phyloP scores from a whole-genome alignment of 257 asterid species.

The Jacaranda mimosifolia region DNA sequence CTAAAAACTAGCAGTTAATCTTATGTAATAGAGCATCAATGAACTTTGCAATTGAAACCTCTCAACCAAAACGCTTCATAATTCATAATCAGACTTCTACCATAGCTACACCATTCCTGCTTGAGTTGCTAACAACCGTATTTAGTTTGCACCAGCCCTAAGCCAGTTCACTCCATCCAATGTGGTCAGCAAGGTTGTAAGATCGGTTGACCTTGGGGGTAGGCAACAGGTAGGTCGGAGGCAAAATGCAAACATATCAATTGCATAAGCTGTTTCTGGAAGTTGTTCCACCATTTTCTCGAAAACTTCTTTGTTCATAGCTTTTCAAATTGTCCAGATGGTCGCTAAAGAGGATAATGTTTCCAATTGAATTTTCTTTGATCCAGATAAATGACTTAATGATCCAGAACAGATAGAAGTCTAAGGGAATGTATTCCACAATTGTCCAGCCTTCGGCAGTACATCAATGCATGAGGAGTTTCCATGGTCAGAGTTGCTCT shows the following conservation, averaged over 20 bases:
- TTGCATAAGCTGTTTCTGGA: neutral
- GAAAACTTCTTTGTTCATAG: neutral
- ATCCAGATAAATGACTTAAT: neutral
- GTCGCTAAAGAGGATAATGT: neutral
- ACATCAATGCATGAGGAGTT: too few relatives aligned
- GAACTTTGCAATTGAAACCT: constrained; percentile 7
- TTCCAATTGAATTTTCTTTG: neutral
- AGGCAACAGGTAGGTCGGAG: neutral
- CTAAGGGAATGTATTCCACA: too few relatives aligned
- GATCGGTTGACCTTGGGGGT: neutral
- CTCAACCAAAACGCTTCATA: constrained; percentile 8
- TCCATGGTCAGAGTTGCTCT: too few relatives aligned
- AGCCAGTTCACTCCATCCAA: neutral
- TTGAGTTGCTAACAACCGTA: neutral
- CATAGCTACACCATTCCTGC: neutral
- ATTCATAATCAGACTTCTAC: too few relatives aligned
- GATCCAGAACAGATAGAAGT: too few relatives aligned
- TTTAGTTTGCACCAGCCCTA: neutral
- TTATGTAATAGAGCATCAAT: neutral
- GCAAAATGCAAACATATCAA: neutral
- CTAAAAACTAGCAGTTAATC: constrained; percentile 16
- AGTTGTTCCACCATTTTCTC: neutral
- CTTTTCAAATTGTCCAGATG: neutral
- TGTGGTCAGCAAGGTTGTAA: neutral
- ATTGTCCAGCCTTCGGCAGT: too few relatives aligned